Evolutionary conservation across 148 eudicot species (phyloP), one percentile per base, ranked within the genome.

Genomic region (Amaranthus hypochondriacus): DNA sequence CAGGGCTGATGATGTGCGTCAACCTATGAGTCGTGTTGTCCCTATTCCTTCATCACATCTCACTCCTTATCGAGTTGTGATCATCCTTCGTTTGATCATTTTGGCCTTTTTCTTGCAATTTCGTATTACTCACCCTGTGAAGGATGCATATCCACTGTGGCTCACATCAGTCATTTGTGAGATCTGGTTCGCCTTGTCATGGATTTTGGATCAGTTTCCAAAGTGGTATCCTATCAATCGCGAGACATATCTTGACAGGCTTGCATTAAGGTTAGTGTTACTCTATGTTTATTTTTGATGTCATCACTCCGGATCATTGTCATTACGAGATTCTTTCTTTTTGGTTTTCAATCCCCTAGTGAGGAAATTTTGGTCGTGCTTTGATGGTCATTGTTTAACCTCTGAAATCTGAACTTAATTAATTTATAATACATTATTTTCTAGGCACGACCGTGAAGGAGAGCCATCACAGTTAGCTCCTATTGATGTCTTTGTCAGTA

Each of bases 121-220:
- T 79, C 98, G 98, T 82, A 73, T 79, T 28, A 89, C 89, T 74
- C 98, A 94, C 84, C 98, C 98, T 15, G 98, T 91, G 80, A 81
- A 82, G 48, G 92, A 91, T 86, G 98, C 98, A 39, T 94, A 94
- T 84, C 97, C 98, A 15, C 76, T 94, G 76, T 94, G 98, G 98
- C 89, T 94, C 72, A 84, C 84, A 73, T 94, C 98, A 44, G 88
- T 93, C 56, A 93, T 93, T 76, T 93, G 98, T 80, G 98, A 93
- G 89, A 81, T 93, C 77, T 93, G 98, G 98, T 94, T 94, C 81
- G 98, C 98, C 5, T 78, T 93, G 64, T 94, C 98, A 43, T 94
- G 98, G 98, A 95, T 94, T 76, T 83, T 94, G 77, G 98, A 94
- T 87, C 98, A 94, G 85, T 94, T 94, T 82, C 98, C 98, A 62